phyloP scores from a whole-genome alignment of 2,329 filamentous ascomycete species.

The Epichloe scottii region DNA sequence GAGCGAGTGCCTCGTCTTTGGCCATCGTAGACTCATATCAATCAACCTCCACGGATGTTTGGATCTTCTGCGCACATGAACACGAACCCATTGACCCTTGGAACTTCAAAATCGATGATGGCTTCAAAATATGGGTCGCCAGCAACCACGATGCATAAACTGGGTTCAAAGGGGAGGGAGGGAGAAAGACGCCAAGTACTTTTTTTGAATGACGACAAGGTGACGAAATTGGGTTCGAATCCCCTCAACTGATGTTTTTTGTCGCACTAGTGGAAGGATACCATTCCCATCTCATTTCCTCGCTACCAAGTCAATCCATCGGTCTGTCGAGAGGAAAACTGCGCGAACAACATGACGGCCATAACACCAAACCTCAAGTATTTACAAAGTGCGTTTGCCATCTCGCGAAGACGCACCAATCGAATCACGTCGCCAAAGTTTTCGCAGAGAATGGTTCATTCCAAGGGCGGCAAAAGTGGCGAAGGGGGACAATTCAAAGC shows the following conservation, averaged over 20 bases:
- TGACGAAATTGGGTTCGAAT: neutral
- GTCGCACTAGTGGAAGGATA: neutral
- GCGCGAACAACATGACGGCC: neutral
- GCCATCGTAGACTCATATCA: too few relatives aligned
- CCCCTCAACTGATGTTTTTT: neutral
- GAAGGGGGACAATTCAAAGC: neutral
- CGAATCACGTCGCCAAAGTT: neutral
- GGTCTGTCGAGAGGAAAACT: neutral
- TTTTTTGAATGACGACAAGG: neutral
- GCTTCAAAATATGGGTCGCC: constrained; percentile 1
- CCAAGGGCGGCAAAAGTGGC: neutral
- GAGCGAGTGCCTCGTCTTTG: too few relatives aligned
- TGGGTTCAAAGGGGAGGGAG: neutral
- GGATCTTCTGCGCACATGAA: too few relatives aligned
- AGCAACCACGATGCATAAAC: neutral
- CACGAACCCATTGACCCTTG: neutral
- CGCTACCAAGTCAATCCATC: neutral
- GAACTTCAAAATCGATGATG: constrained; percentile 1
- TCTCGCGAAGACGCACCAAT: neutral
- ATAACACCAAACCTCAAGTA: neutral
- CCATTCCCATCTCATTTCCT: neutral
- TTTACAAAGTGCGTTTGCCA: neutral
- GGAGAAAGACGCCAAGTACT: neutral
- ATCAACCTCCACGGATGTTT: too few relatives aligned
- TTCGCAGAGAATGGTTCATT: neutral